Base-by-base conservation (phyloP, 2,329 filamentous ascomycete genomes). In the Sarocladium brachiariae region DNA sequence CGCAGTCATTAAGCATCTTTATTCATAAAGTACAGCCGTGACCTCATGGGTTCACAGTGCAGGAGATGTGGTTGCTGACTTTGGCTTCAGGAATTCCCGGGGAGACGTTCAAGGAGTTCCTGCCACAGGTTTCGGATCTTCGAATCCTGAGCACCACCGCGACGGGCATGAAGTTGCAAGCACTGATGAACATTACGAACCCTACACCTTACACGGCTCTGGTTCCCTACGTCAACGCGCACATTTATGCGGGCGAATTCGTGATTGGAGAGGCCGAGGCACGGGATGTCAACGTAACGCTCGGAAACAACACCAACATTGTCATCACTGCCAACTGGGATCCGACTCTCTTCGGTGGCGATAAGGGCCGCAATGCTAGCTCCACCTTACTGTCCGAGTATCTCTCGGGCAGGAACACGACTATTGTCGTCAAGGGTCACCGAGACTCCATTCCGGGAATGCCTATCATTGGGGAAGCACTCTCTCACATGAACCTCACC, bases 351-450 rank as follows among this genome's bases (percentile, higher is more conserved):
- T 75, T 79, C 53, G 80, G 83, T 33, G 89, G 87, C 33, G 65
- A 72, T 24, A 75, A 84, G 54, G 90, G 87, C 2, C 77, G 81
- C 50, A 65, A 72, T 25, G 75, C 84, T 53, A 91, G 87, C 2
- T 77, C 81, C 49, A 79, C 90, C 43, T 71, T 96, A 18, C 68
- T 97, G 9, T 95, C 89, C 2, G 82, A 88, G 58, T 97, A 93
- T 61, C 73, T 96, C 10, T 97, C 91, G 3, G 90, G 90, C 8
- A 84, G 78, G 64, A 96, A 97, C 68, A 90, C 87, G 1, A 89
- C 82, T 18, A 69, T 97, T 39, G 87, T 83, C 0, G 67, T 96
- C 9, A 80, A 81, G 62, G 78, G 85, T 2, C 87, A 96, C 63
- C 70, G 78, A 45, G 73, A 74, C 38, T 89, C 83, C 46, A 82